Evolutionary conservation across 441 rosid genomes (phyloP), one percentile per base, ranked within the genome.

Genomic region (Raphanus hybrid): DNA sequence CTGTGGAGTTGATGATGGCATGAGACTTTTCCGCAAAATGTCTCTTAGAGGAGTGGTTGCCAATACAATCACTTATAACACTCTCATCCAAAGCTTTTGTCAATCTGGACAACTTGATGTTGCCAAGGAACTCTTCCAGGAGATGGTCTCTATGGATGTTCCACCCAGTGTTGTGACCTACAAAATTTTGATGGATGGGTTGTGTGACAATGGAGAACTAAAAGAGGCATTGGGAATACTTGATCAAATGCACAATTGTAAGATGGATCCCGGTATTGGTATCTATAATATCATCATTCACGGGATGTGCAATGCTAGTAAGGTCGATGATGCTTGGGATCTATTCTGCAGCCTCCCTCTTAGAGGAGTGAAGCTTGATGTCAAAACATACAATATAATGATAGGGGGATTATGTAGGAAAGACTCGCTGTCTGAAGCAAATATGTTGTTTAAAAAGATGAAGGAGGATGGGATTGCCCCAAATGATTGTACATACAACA

Each of bases 281-380:
- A 3, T 60, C 0, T 60, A 60, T 12, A 27, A 3, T 11, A 60
- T 60, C 39, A 60, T 60, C 64, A 60, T 27, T 27, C 64, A 60
- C 64, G 39, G 64, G 9, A 60, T 60, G 64, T 60, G 37, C 9
- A 27, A 60, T 60, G 64, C 37, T 0, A 6, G 41, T 61, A 61
- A 12, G 9, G 10, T 29, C 18, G 65, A 61, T 61, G 65, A 29
- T n/a, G 65, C 65, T 6, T 29, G 5, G 39, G 39, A 6, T 27
- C 9, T 61, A 0, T 61, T 61, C 65, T 12, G 65, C 0, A 61
- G 65, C 6, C 41, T 61, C 0, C 10, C 65, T 61, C 5, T 6
- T 1, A 61, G 6, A 61, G 39, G 39, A 61, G 39, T 29, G 39
- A 29, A 61, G 8, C 39, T 10, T 0, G 0, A 61, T 61, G 65